Evolutionary conservation across 139 green algal species (phyloP), one percentile per base, ranked within the genome.

Genomic region (Raphidocelis subcapitata): DNA sequence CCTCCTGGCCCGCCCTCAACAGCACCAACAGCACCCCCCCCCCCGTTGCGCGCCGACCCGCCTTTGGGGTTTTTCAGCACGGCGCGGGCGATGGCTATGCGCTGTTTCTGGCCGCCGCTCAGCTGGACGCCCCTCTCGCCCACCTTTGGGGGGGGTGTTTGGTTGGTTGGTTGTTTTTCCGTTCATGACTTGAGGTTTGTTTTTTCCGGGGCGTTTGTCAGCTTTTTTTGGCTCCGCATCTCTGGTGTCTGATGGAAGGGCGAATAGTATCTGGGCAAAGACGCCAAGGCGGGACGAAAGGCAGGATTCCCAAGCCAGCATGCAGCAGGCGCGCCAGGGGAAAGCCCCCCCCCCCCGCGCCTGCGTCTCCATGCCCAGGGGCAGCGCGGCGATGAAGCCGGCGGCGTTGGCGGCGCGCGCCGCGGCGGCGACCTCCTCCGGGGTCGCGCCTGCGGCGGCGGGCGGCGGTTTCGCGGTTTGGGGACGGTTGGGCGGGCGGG

Each of bases 81-180:
- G 14, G 94, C 95, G 0, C 95, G 75, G 0, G 95, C 95, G 60
- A 99, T 97, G 55, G 95, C 95, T 24, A 99, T 90, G 41, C 94
- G 86, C 85, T 99, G 95, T 87, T 96, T 97, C 83, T 96, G 90
- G 1, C 91, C 91, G 31, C 73, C 83, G 28, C 63, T 75, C 36
- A 90, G 61, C 77, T 84, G 76, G 56, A 89, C 59, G 16, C 84
- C 85, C 23, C 81, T 76, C 77, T 92, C 82, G 18, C 83, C 89
- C 0, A 92, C 87, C 52, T 86, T 72, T n/a, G 44, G n/a, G n/a
- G n/a, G n/a, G n/a, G n/a, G n/a, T n/a, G n/a, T n/a, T n/a, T n/a
- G n/a, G n/a, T n/a, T n/a, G n/a, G n/a, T n/a, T n/a, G n/a, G n/a
- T n/a, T n/a, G n/a, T n/a, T n/a, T n/a, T n/a, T n/a, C n/a, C n/a